phyloP scores from a whole-genome alignment of 345 rosid species.

The Populus nigra region DNA sequence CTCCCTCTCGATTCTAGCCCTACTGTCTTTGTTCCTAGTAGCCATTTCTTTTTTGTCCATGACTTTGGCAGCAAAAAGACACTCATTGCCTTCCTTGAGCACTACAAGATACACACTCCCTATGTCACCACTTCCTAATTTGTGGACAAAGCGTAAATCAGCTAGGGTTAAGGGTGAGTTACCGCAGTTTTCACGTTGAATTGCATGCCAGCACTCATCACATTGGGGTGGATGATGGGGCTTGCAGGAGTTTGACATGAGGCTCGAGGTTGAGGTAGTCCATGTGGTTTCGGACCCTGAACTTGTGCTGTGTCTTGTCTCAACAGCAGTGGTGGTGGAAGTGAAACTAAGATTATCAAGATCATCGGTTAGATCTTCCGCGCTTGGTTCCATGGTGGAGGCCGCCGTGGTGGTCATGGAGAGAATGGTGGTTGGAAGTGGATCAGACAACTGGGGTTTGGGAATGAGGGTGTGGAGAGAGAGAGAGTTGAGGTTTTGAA shows the following conservation, averaged over 20 bases:
- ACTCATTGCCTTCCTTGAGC: conserved; percentile 48
- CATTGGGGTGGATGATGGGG: conserved; percentile 43
- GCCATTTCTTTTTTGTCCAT: conserved; percentile 73
- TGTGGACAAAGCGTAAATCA: conserved; percentile 57
- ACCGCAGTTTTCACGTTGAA: conserved; percentile 26
- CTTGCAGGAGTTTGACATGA: conserved; percentile 23
- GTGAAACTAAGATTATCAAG: conserved; percentile 40
- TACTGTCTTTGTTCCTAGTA: conserved; percentile 57
- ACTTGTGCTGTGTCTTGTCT: conserved; percentile 37
- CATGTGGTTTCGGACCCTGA: conserved; percentile 40
- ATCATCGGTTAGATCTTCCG: conserved; percentile 36
- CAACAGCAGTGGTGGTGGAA: conserved; percentile 28
- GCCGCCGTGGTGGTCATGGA: background rate
- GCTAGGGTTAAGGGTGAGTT: conserved; percentile 37
- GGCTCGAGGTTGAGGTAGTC: conserved; percentile 21
- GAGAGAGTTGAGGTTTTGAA: conserved; percentile 10
- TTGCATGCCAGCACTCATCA: conserved; percentile 56
- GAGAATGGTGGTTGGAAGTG: background rate
- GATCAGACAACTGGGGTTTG: background rate
- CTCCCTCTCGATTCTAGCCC: conserved; percentile 72
- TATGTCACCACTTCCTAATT: conserved; percentile 88
- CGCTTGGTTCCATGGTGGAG: conserved; percentile 25
- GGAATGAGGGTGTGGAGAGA: background rate
- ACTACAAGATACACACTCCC: conserved; percentile 82
- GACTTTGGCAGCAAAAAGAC: conserved; percentile 76